Evolutionary conservation across 805 yeast genomes (phyloP).

Genomic region (Saccharomycopsis synnaedendra): DNA sequence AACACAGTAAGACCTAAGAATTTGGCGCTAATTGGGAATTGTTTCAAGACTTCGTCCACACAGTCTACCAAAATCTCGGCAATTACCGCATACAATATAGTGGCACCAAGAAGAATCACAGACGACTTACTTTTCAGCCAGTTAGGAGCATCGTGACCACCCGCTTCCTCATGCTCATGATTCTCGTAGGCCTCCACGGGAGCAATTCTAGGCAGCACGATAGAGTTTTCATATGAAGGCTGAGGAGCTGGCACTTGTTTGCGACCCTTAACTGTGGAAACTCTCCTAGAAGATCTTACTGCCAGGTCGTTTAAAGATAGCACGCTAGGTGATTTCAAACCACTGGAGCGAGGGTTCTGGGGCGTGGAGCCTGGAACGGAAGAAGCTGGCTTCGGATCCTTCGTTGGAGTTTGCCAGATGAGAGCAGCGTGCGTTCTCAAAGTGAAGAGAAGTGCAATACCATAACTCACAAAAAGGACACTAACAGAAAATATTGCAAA

Average conservation of each 20-base stretch:
- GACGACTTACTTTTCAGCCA: constrained; percentile 87
- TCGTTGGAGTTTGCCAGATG: constrained; percentile 75
- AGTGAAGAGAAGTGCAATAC: constrained; percentile 85
- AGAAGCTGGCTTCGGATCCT: neutral
- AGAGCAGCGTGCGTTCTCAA: constrained; percentile 92
- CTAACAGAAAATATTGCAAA: constrained; percentile 72
- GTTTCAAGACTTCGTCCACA: constrained; percentile 74
- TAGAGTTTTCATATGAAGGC: neutral
- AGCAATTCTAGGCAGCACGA: neutral
- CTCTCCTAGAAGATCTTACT: constrained; percentile 1
- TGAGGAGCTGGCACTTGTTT: constrained; percentile 1
- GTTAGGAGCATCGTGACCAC: constrained; percentile 94
- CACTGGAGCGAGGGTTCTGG: constrained; percentile 5
- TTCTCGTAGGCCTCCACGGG: neutral
- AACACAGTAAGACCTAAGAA: constrained; percentile 88
- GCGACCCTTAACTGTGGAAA: constrained; percentile 3
- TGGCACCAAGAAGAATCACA: constrained; percentile 70
- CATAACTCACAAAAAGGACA: constrained; percentile 71
- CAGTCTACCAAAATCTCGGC: constrained; percentile 92
- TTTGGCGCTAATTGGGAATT: constrained; percentile 80
- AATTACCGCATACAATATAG: constrained; percentile 79
- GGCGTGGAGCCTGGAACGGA: constrained; percentile 4
- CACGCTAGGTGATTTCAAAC: constrained; percentile 14
- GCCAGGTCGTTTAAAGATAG: constrained; percentile 13
- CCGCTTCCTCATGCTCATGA: constrained; percentile 24